Evolutionary conservation across 2,329 filamentous ascomycete species (phyloP), one percentile per base, ranked within the genome.

Genomic region (Alternaria consortialis): DNA sequence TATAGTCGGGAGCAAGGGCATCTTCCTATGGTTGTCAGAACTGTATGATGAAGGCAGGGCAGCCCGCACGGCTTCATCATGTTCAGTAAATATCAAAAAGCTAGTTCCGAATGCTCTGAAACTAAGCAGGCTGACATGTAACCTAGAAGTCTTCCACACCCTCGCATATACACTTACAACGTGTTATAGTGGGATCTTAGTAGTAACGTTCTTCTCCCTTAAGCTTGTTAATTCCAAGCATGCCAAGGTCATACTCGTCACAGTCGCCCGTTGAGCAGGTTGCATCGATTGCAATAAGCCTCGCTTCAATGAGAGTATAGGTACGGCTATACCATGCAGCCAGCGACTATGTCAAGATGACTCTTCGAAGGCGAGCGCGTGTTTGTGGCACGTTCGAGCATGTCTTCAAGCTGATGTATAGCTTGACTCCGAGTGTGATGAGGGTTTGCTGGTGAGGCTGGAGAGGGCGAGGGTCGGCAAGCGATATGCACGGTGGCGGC

Each of bases 401-500:
- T 37, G 13, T 50, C 20, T 25, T 8, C 13, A 25, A 40, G 34
- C 43, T n/a, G 23, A 17, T 29, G 20, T 20, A 31, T 34, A 17
- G 27, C 15, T 34, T 9, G 39, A 15, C 39, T 29, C 12, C 37
- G 23, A 39, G 17, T 9, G 36, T 27, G 44, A 50, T 36, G 31
- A 37, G 6, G 40, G 52, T 37, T 15, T 46, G 31, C 40, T 37
- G 20, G 52, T 25, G 31, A 46, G 23, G 29, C 32, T n/a, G 17
- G 25, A 27, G 17, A 31, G 32, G 4, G 31, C 50, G 53, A 31
- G 32, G 27, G 20, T 13, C 53, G 27, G 42, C 31, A 29, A 44
- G 37, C 25, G n/a, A 50, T 31, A 31, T 56, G 40, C 54, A 61
- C 32, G 23, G 25, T 17, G 54, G 31, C 40, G 53, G 56, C 53